Conservation (phyloP, 2,329 filamentous ascomycete species). For the Ceratocystis lukuohia region DNA sequence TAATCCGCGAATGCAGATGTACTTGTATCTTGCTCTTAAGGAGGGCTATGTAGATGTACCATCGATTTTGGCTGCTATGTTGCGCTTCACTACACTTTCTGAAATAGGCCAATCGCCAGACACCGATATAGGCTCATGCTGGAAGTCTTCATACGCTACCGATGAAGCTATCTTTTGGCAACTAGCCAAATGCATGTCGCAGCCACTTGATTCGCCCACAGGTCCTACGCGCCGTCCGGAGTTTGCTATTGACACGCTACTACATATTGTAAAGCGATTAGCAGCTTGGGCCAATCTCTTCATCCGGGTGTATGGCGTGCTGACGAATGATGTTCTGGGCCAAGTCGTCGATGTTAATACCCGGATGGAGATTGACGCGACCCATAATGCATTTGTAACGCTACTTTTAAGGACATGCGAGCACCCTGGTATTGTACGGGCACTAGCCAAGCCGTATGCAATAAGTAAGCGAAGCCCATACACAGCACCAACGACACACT, state of each 20-base stretch:
- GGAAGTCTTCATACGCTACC: constrained; percentile 45
- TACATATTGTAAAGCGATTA: constrained; percentile 37
- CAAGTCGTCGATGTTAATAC: constrained; percentile 33
- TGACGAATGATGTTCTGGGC: constrained; percentile 36
- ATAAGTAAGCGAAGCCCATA: constrained; percentile 8
- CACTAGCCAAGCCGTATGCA: constrained; percentile 39
- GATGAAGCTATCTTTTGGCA: constrained; percentile 92
- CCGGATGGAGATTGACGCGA: constrained; percentile 45
- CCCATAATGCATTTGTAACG: constrained; percentile 50
- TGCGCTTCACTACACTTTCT: constrained; percentile 38
- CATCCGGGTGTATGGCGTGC: constrained; percentile 36
- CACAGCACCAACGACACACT: neutral
- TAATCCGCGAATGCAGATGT: constrained; percentile 47
- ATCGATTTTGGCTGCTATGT: constrained; percentile 41
- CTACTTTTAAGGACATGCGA: constrained; percentile 50
- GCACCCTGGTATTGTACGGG: constrained; percentile 40
- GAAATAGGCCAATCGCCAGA: constrained; percentile 20
- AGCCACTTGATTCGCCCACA: constrained; percentile 1
- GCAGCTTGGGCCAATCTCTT: constrained; percentile 48
- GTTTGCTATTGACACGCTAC: constrained; percentile 33
- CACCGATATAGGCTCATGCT: constrained; percentile 26
- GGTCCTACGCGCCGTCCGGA: neutral
- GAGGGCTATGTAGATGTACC: constrained; percentile 40
- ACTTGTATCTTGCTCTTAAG: constrained; percentile 42
- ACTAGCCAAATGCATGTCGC: constrained; percentile 56